Conservation (phyloP, 768 basidiomycete genomes). For the Naematelia encephala region DNA sequence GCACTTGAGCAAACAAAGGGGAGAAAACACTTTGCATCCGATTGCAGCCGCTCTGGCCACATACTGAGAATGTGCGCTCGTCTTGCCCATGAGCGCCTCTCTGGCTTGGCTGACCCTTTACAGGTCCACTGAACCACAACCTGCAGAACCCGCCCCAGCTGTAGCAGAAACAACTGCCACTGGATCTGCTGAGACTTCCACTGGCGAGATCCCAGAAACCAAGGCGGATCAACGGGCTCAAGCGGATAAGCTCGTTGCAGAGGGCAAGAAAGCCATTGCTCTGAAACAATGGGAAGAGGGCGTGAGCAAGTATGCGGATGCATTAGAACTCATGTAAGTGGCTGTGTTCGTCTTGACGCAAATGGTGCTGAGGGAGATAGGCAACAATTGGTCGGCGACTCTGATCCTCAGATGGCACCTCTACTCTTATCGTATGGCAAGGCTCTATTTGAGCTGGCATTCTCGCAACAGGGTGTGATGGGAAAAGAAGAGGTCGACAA, state of each 20-base stretch:
- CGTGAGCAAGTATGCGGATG: conserved; percentile 46
- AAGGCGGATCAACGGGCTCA: conserved; percentile 6
- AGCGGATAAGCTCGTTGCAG: conserved; percentile 38
- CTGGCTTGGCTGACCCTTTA: not conserved
- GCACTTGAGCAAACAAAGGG: too few relatives aligned
- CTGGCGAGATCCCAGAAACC: too few relatives aligned
- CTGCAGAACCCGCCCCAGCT: conserved; percentile 1
- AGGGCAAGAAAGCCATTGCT: conserved; percentile 49
- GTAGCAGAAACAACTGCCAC: not conserved
- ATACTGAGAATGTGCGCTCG: not conserved
- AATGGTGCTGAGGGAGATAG: conserved; percentile 13
- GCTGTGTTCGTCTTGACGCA: not conserved
- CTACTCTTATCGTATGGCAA: conserved; percentile 88
- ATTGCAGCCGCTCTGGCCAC: too few relatives aligned
- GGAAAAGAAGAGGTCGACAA: conserved; percentile 73
- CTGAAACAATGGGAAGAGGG: conserved; percentile 49
- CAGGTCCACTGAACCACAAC: conserved; percentile 5
- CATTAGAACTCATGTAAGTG: conserved; percentile 45
- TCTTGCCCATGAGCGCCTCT: not conserved
- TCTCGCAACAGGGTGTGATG: conserved; percentile 77
- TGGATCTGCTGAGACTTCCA: not conserved
- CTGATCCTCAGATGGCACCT: conserved; percentile 79
- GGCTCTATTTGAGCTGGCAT: conserved; percentile 88
- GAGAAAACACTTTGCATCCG: too few relatives aligned
- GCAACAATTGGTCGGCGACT: conserved; percentile 60